phyloP scores from a whole-genome alignment of 768 basidiomycete genomes.

The Clitopilus hobsonii region DNA sequence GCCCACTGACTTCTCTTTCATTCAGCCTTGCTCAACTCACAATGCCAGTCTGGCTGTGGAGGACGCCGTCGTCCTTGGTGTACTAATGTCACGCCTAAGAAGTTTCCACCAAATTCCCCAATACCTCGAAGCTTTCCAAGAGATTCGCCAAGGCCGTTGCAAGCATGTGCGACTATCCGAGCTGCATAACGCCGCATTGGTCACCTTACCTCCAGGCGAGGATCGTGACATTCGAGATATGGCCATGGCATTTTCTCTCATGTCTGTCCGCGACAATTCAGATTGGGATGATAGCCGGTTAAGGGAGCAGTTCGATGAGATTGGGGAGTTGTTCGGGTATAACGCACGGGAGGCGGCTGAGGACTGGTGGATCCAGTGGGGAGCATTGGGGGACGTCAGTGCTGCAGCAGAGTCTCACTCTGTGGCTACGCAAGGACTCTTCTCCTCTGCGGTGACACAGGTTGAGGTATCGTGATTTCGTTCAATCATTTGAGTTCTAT shows the following conservation, averaged over 20 bases:
- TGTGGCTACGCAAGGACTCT: background rate
- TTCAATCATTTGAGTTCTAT: too few species aligned
- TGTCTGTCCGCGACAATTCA: constrained; percentile 7
- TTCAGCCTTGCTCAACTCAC: constrained; percentile 45
- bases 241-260: constrained; percentile 15
- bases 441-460: background rate
- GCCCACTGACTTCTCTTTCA: background rate
- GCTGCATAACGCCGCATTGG: constrained; percentile 34
- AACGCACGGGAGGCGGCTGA: constrained; percentile 48
- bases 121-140: constrained; percentile 46
- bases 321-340: constrained; percentile 44
- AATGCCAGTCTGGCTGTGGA: constrained; percentile 44
- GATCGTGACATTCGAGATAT: constrained; percentile 37
- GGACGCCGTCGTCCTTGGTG: constrained; percentile 53
- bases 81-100: constrained; percentile 45
- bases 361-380: constrained; percentile 61
- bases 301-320: constrained; percentile 42
- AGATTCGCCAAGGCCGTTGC: constrained; percentile 43
- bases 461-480: background rate
- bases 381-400: constrained; percentile 26
- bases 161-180: constrained; percentile 37
- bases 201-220: constrained; percentile 38
- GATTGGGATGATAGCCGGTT: constrained; percentile 36
- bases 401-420: background rate
- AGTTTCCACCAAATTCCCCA: constrained; percentile 38